Percentiles rank a stretch among this genome's conserved stretches.
Conservation (phyloP, 176 grass and related monocot genomes). For the Puccinellia tenuiflora region DNA sequence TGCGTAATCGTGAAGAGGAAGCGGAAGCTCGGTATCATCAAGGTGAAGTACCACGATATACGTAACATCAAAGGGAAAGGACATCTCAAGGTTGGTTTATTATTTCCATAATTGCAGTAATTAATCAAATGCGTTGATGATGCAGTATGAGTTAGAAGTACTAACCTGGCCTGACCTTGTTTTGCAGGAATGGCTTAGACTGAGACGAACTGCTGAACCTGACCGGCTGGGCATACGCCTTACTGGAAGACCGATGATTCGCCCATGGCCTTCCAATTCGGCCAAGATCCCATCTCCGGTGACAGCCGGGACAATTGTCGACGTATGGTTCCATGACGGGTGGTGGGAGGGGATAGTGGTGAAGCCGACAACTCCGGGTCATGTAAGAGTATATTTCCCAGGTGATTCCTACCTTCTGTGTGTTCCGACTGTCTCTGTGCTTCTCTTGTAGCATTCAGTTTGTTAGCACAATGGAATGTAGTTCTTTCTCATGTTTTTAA, state of each 20-base stretch:
- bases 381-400: slow-evolving; percentile 48
- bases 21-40: slow-evolving; percentile 8
- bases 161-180: not conserved
- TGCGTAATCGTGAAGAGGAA: slow-evolving; percentile 39
- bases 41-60: slow-evolving; percentile 55
- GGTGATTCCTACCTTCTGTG: slow-evolving; percentile 22
- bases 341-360: slow-evolving; percentile 76
- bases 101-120: not conserved
- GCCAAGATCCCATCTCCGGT: not conserved
- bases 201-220: slow-evolving; percentile 19
- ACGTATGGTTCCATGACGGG: slow-evolving; percentile 43
- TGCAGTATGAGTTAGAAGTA: not conserved
- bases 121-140: not conserved
- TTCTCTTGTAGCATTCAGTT: not conserved
- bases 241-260: slow-evolving; percentile 40
- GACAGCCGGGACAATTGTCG: slow-evolving; percentile 34
- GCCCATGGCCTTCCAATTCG: slow-evolving; percentile 4
- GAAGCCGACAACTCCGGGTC: slow-evolving; percentile 3
- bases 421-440: not conserved
- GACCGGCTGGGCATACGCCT: slow-evolving; percentile 38
- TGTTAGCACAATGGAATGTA: not conserved
- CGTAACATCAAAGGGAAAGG: slow-evolving; percentile 25
- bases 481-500: not conserved
- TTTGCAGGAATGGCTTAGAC: slow-evolving; percentile 54
- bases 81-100: slow-evolving; percentile 42